A percentile compares a stretch with the other conserved stretches of the same genome.
Evolutionary conservation across 2,329 filamentous ascomycete genomes (phyloP).

Genomic region (Pyrenophora graminea): DNA sequence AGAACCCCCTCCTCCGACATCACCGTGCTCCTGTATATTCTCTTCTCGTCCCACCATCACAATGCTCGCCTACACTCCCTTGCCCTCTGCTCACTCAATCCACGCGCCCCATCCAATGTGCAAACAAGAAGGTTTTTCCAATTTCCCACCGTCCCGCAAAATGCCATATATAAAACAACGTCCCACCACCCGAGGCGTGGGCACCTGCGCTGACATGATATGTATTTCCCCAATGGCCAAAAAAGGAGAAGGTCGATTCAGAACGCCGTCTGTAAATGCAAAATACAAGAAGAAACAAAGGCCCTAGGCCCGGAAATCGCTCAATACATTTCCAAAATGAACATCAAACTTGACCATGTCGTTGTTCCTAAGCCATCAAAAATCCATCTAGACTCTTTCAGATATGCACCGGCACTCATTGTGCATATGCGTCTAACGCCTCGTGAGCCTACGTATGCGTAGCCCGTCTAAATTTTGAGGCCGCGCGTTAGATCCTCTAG

Average conservation of each 20-base stretch:
- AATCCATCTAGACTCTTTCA: not conserved
- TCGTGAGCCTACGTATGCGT: constrained; percentile 5
- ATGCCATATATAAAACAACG: not conserved
- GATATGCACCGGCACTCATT: no score
- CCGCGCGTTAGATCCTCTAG: constrained; percentile 35
- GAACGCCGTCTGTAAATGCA: constrained; percentile 10
- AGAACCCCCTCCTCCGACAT: not conserved
- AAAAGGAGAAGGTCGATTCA: not conserved
- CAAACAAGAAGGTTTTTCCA: not conserved
- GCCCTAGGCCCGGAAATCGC: constrained; percentile 12
- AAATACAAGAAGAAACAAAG: not conserved
- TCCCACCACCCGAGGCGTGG: no score
- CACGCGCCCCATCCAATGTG: no score
- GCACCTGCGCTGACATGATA: no score
- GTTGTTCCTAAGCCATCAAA: constrained; percentile 1
- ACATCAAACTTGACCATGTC: not conserved
- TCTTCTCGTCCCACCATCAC: not conserved
- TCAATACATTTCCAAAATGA: constrained; percentile 11
- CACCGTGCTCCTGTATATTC: not conserved
- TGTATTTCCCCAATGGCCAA: not conserved
- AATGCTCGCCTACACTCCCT: no score
- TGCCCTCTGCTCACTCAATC: no score
- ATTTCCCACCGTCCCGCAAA: not conserved
- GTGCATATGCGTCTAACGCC: constrained; percentile 3
- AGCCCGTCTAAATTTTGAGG: constrained; percentile 26